These are phyloP conservation scores for Aspergillus latus DNA, from an alignment of 2,329 filamentous ascomycete genomes.

Conservation along the genomic window DNA sequence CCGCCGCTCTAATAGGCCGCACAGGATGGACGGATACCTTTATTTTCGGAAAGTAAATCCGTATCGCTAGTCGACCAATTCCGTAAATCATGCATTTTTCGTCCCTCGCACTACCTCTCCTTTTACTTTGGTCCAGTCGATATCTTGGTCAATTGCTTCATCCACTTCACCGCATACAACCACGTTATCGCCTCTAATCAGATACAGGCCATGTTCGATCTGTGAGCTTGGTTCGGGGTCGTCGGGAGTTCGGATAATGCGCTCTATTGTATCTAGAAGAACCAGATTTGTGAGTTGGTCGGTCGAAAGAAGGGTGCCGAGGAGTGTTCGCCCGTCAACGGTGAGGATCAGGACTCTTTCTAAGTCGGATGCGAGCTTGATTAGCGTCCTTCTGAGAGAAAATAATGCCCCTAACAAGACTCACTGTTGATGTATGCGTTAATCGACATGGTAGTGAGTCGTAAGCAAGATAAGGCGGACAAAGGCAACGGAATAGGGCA, in stretches of 20 bases:
- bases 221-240: conserved; percentile 78
- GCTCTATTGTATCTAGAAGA: conserved; percentile 77
- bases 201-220: conserved; percentile 81
- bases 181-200: conserved; percentile 93
- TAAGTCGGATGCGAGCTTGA: conserved; percentile 37
- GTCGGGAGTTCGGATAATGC: conserved; percentile 82
- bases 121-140: conserved; percentile 89
- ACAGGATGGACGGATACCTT: neutral
- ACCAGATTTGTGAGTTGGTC: conserved; percentile 95
- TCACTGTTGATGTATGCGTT: conserved; percentile 56
- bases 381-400: conserved; percentile 13
- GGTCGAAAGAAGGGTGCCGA: conserved; percentile 79
- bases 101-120: conserved; percentile 80
- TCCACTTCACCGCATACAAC: conserved; percentile 87
- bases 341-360: conserved; percentile 92
- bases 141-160: conserved; percentile 81
- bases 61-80: neutral
- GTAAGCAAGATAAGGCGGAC: neutral
- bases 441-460: conserved; percentile 49
- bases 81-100: conserved; percentile 64
- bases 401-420: conserved; percentile 17
- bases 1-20: neutral
- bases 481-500: neutral
- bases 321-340: conserved; percentile 81
- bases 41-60: neutral